Conservation (phyloP, 2,329 filamentous ascomycete species). For the Albifimbria verrucaria region DNA sequence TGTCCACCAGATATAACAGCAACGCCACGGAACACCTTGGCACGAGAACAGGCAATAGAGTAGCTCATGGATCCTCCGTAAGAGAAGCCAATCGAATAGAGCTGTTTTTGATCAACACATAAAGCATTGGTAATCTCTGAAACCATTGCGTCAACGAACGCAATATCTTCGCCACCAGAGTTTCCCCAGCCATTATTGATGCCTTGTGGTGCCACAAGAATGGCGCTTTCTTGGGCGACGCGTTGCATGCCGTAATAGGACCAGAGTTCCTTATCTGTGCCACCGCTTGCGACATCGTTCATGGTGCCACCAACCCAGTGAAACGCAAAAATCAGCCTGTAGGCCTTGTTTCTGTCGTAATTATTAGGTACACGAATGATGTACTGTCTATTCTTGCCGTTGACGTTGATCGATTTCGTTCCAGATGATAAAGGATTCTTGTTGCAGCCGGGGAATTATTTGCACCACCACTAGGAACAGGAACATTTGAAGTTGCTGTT, state of each 20-base stretch:
- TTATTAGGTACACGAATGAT: neutral
- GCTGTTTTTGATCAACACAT: neutral
- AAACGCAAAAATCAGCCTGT: neutral
- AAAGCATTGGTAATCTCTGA: neutral
- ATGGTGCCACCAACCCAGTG: neutral
- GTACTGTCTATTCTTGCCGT: neutral
- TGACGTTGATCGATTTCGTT: neutral
- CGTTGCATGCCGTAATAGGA: neutral
- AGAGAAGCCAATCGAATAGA: neutral
- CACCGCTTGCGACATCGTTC: neutral
- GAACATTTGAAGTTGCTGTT: too few species aligned
- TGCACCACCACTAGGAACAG: too few species aligned
- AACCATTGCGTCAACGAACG: neutral
- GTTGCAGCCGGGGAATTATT: too few species aligned
- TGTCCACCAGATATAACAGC: neutral
- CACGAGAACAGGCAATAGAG: neutral
- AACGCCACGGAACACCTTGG: neutral
- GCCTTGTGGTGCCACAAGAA: neutral
- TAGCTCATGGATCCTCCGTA: neutral
- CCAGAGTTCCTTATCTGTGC: neutral
- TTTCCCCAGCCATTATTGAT: neutral
- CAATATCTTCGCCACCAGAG: neutral
- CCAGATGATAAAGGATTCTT: too few species aligned
- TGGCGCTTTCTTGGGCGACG: neutral
- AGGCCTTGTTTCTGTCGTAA: neutral